These are phyloP conservation scores for Triticum timopheevii DNA, from an alignment of 176 grass and related monocot species.

Conservation along the genomic window DNA sequence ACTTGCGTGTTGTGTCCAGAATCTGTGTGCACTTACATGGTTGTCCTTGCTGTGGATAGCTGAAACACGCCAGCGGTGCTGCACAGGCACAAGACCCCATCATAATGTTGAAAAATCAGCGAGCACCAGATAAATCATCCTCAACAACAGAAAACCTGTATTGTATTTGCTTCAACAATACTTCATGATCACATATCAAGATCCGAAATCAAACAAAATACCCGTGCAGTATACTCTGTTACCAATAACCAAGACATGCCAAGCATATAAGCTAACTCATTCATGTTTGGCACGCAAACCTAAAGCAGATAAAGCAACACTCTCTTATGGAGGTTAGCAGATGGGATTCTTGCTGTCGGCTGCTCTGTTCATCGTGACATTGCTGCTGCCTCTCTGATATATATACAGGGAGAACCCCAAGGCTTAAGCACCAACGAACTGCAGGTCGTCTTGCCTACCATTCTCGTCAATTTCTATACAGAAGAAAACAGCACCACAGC, in stretches of 20 bases:
- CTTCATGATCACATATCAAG: not conserved
- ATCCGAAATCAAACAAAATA: not conserved
- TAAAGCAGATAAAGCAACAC: too few relatives aligned
- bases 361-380: too few relatives aligned
- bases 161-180: not conserved
- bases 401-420: too few relatives aligned
- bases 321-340: too few relatives aligned
- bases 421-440: too few relatives aligned
- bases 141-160: constrained; percentile 1
- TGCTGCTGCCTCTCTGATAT: too few relatives aligned
- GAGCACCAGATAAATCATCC: too few relatives aligned
- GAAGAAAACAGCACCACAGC: too few relatives aligned
- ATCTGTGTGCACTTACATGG: not conserved
- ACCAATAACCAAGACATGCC: constrained; percentile 36
- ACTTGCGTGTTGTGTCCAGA: too few relatives aligned
- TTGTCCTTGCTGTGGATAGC: constrained; percentile 13
- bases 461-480: too few relatives aligned
- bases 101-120: not conserved
- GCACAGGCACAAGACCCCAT: not conserved
- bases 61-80: constrained; percentile 18
- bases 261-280: not conserved
- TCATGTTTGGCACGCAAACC: not conserved
- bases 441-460: too few relatives aligned
- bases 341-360: too few relatives aligned
- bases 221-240: constrained; percentile 11